phyloP scores from a whole-genome alignment of 192 early-diverging fungal species.

The Rhizophlyctis rosea region DNA sequence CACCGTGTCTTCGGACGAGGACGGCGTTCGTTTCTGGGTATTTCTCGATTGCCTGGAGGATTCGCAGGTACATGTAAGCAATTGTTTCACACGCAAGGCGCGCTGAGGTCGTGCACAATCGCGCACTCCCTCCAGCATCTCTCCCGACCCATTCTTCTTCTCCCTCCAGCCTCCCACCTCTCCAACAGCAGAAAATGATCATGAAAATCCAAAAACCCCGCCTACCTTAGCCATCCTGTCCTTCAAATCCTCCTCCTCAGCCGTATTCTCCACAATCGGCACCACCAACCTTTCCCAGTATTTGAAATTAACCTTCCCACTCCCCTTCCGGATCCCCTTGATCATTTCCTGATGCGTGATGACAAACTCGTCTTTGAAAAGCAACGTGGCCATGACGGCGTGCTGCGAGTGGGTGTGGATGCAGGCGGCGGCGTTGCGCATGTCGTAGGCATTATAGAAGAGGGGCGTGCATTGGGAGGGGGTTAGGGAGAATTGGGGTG shows the following conservation, averaged over 20 bases:
- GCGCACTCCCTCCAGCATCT: too few relatives aligned
- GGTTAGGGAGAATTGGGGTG: conserved; percentile 50
- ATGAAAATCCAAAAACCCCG: conserved; percentile 2
- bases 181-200: conserved; percentile 4
- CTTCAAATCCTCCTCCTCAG: conserved; percentile 87
- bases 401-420: conserved; percentile 97
- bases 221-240: conserved; percentile 73
- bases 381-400: conserved; percentile 89
- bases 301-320: conserved; percentile 55
- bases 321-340: conserved; percentile 88
- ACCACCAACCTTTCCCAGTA: conserved; percentile 83
- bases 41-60: conserved; percentile 67
- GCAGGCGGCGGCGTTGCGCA: conserved; percentile 83
- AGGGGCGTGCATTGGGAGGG: conserved; percentile 93
- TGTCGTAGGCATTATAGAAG: conserved; percentile 88
- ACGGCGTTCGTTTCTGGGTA: conserved; percentile 92
- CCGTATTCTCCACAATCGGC: conserved; percentile 95
- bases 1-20: conserved; percentile 90
- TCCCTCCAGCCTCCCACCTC: too few relatives aligned
- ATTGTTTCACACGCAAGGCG: too few relatives aligned
- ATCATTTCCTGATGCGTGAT: conserved; percentile 99
- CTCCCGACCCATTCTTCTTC: too few relatives aligned
- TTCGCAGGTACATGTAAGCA: too few relatives aligned
- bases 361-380: conserved; percentile 71
- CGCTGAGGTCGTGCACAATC: too few relatives aligned